Base-by-base conservation (phyloP, 176 grass and related monocot species). In the Carex scoparia region DNA sequence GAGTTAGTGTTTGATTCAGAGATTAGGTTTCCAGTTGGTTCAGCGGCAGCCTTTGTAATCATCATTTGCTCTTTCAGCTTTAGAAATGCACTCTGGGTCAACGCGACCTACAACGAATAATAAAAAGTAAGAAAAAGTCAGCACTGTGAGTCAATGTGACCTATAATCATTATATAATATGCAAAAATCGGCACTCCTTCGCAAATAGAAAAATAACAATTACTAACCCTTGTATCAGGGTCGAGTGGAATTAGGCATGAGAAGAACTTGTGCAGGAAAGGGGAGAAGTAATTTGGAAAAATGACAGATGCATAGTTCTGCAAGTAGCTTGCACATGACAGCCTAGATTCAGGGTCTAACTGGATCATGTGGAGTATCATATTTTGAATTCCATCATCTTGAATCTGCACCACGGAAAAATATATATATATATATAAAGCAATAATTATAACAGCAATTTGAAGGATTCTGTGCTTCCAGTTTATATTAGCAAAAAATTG, bases 321-420 rank as follows among this genome's bases (percentile, higher is more conserved):
- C 89, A 98, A 89, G 88, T 95, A 98, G 55, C 77, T 88, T 88
- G 87, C 87, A 86, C 91, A 98, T 44, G 95, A 85, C 55, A 95
- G 79, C 89, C 95, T 95, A 86, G 92, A 88, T 66, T 90, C 88
- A 37, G 95, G 93, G 75, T 98, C 93, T 69, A 98, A 90, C 85
- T 98, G 95, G 79, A 95, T 98, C 95, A 98, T 98, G 85, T 98
- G 93, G 90, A 95, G 93, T 92, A 98, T 91, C 95, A 98, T 95
- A 54, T 93, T 92, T 73, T 85, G 93, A 80, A 98, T 95, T 86
- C 91, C 91, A 84, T 77, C 51, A 88, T 95, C 95, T 92, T 98
- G 95, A 89, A 98, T 95, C 95, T 98, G 88, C 87, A 90, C 40
- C 51, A 83, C 83, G 61, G 87, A 54, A 91, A 73, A 80, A 73